Evolutionary conservation across 176 grass and related monocot species (phyloP).

Genomic region (Carex kokanica): DNA sequence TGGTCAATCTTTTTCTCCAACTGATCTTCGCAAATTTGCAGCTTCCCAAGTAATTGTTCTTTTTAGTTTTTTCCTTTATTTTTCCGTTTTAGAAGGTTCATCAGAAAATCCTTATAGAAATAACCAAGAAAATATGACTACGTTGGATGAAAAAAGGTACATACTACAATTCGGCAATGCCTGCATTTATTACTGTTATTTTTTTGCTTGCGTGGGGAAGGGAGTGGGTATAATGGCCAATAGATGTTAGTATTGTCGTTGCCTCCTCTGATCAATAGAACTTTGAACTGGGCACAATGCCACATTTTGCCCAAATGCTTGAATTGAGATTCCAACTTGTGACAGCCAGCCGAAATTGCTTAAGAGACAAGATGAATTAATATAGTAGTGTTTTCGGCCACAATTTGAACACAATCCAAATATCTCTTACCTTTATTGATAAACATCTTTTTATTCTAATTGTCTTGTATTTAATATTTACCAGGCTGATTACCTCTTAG

Average conservation of each 20-base stretch:
- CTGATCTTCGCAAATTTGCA: slow-evolving; percentile 83
- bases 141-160: not conserved
- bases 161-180: not conserved
- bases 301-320: not conserved
- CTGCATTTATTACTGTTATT: not conserved
- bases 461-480: slow-evolving; percentile 20
- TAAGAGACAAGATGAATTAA: not conserved
- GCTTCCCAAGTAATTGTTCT: slow-evolving; percentile 53
- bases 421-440: not conserved
- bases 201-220: not conserved
- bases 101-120: not conserved
- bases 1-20: slow-evolving; percentile 70
- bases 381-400: not conserved
- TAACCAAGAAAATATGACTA: not conserved
- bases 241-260: not conserved
- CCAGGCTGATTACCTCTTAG: slow-evolving; percentile 81
- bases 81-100: not conserved
- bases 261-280: not conserved
- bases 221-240: not conserved
- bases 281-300: not conserved
- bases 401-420: not conserved
- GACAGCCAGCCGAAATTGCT: not conserved
- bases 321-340: not conserved
- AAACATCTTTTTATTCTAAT: slow-evolving; percentile 23
- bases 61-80: not conserved